Percentiles rank a stretch among this genome's conserved stretches.
Evolutionary conservation across 2,329 filamentous ascomycete species (phyloP).

Genomic region (Rachicladosporium sp.): DNA sequence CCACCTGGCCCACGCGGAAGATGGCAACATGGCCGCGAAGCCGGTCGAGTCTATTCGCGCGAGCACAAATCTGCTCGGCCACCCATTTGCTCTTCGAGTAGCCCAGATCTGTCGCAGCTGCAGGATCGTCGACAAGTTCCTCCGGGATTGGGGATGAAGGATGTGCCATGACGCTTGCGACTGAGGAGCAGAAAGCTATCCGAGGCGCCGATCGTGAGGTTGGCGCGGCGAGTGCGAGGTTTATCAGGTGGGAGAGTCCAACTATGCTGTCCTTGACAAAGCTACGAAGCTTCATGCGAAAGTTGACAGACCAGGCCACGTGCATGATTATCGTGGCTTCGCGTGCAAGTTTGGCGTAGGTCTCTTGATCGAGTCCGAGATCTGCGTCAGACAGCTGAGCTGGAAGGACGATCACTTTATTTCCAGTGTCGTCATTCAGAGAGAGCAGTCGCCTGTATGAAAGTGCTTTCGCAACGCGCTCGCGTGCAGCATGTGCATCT

Average conservation of each 20-base stretch:
- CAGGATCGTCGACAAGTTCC: constrained; percentile 27
- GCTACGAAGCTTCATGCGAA: constrained; percentile 42
- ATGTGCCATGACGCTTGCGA: constrained; percentile 31
- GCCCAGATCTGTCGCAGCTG: constrained; percentile 36
- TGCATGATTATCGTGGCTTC: constrained; percentile 45
- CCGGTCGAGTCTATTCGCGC: constrained; percentile 21
- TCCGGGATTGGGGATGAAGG: constrained; percentile 28
- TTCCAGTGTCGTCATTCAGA: constrained; percentile 10
- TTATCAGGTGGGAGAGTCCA: constrained; percentile 37
- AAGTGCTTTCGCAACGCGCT: constrained; percentile 36
- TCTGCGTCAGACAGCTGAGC: constrained; percentile 34
- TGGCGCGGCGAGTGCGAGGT: constrained; percentile 28
- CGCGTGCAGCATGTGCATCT: constrained; percentile 28
- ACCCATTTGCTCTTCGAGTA: constrained; percentile 49
- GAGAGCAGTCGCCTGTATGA: constrained; percentile 23
- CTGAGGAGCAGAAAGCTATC: constrained; percentile 42
- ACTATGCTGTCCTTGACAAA: constrained; percentile 44
- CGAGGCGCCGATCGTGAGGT: constrained; percentile 18
- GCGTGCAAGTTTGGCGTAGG: constrained; percentile 30
- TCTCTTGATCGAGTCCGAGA: constrained; percentile 35
- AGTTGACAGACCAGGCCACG: constrained; percentile 55
- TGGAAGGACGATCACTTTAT: constrained; percentile 36
- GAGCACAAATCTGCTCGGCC: constrained; percentile 41
- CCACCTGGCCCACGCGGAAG: constrained; percentile 36
- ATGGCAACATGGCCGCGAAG: constrained; percentile 30